A percentile compares a stretch with the other conserved stretches of the same genome.
Evolutionary conservation across 2,329 filamentous ascomycete genomes (phyloP).

Genomic region (Sarocladium kiliense): DNA sequence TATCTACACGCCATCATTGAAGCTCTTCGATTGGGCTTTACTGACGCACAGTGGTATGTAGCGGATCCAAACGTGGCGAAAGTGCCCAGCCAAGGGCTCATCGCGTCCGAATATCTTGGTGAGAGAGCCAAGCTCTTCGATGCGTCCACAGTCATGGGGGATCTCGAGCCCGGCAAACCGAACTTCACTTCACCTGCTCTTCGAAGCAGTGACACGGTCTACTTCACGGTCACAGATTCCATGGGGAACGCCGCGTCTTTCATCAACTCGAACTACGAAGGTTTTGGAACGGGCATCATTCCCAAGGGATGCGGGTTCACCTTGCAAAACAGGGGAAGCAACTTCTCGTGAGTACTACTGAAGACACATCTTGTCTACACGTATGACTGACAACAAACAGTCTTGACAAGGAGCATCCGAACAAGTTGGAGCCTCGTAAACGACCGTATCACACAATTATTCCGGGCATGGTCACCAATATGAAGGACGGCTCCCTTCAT

Average conservation of each 20-base stretch:
- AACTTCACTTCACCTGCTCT: slow-evolving; percentile 63
- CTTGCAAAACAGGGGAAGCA: slow-evolving; percentile 86
- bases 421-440: slow-evolving; percentile 74
- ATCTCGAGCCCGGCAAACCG: slow-evolving; percentile 59
- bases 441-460: slow-evolving; percentile 98
- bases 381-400: background rate
- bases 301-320: slow-evolving; percentile 85
- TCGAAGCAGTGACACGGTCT: slow-evolving; percentile 86
- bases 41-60: slow-evolving; percentile 86
- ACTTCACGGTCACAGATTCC: slow-evolving; percentile 79
- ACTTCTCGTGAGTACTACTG: slow-evolving; percentile 54
- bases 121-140: slow-evolving; percentile 58
- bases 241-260: slow-evolving; percentile 89
- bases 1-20: slow-evolving; percentile 88
- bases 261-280: slow-evolving; percentile 92
- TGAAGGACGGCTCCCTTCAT: slow-evolving; percentile 67
- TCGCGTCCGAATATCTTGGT: slow-evolving; percentile 70
- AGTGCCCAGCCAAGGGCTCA: slow-evolving; percentile 65
- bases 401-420: slow-evolving; percentile 67
- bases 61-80: slow-evolving; percentile 69
- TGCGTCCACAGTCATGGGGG: slow-evolving; percentile 51
- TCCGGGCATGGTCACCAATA: slow-evolving; percentile 80
- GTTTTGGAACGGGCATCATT: slow-evolving; percentile 83
- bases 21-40: slow-evolving; percentile 80
- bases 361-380: too few relatives aligned